These are phyloP conservation scores for Erythrobasidium yunnanense DNA, from an alignment of 768 basidiomycete genomes.

Conservation along the genomic window DNA sequence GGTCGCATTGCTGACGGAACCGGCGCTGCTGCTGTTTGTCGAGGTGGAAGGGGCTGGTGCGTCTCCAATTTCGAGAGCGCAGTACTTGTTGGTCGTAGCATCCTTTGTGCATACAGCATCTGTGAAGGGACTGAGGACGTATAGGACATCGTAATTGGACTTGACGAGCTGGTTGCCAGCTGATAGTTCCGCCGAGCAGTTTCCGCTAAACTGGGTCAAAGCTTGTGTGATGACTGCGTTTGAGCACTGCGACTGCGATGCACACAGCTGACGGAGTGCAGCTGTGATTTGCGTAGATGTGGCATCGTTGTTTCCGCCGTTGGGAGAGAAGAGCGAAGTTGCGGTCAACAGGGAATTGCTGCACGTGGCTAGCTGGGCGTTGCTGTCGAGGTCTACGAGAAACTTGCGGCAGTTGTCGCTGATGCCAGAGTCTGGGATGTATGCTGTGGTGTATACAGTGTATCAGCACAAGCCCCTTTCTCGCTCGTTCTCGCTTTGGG, in stretches of 20 bases:
- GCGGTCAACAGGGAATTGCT: conserved; percentile 47
- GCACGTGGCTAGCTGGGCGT: conserved; percentile 48
- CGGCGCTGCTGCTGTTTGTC: conserved; percentile 39
- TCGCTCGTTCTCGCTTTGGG: neutral
- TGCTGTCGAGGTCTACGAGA: conserved; percentile 53
- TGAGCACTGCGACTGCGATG: conserved; percentile 40
- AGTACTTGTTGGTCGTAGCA: conserved; percentile 55
- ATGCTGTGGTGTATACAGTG: neutral
- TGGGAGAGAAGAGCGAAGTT: conserved; percentile 53
- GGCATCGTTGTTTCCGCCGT: conserved; percentile 32
- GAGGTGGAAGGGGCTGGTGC: conserved; percentile 18
- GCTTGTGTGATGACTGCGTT: conserved; percentile 51
- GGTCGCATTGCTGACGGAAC: conserved; percentile 39
- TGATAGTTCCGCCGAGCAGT: conserved; percentile 63
- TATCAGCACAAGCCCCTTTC: neutral
- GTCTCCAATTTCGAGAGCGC: conserved; percentile 49
- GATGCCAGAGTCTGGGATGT: conserved; percentile 27
- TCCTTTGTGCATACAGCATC: conserved; percentile 66
- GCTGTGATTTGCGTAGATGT: conserved; percentile 27
- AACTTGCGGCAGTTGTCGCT: conserved; percentile 47
- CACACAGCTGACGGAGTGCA: conserved; percentile 51
- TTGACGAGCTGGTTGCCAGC: conserved; percentile 47
- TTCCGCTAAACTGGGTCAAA: conserved; percentile 58
- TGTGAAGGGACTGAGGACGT: conserved; percentile 56
- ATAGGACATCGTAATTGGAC: conserved; percentile 67